phyloP scores from a whole-genome alignment of 1,284 basidiomycete genomes.

The Vanrija sp. region DNA sequence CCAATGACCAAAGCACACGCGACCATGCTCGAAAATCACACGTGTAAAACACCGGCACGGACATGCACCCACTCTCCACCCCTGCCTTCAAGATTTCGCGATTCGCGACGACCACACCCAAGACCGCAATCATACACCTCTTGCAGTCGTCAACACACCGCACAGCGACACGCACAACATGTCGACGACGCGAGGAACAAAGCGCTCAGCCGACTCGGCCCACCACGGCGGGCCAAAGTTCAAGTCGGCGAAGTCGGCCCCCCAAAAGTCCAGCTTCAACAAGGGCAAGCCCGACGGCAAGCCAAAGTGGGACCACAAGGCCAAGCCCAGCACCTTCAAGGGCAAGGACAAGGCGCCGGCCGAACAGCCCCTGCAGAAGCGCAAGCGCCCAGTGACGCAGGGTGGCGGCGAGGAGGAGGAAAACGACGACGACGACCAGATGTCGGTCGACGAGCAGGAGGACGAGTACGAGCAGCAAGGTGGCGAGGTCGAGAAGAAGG shows the following conservation, averaged over 20 bases:
- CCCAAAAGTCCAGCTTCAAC: not conserved
- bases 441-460: conserved; percentile 20
- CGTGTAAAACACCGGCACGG: too few species aligned
- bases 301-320: conserved; percentile 5
- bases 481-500: conserved; percentile 32
- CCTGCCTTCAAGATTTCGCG: not conserved
- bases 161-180: not conserved
- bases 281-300: conserved; percentile 3
- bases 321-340: not conserved
- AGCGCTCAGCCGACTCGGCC: conserved; percentile 12
- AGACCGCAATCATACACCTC: not conserved
- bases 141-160: not conserved
- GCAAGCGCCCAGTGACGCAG: conserved; percentile 37
- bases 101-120: not conserved
- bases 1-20: too few species aligned
- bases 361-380: conserved; percentile 4
- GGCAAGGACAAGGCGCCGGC: conserved; percentile 3
- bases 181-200: conserved; percentile 13
- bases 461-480: conserved; percentile 21
- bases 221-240: not conserved
- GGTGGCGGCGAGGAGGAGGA: conserved; percentile 37
- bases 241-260: conserved; percentile 5
- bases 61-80: too few species aligned
- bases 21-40: too few species aligned
- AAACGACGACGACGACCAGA: conserved; percentile 20